Evolutionary conservation across 805 yeast species (phyloP).

Genomic region (Yarrowia sp.): DNA sequence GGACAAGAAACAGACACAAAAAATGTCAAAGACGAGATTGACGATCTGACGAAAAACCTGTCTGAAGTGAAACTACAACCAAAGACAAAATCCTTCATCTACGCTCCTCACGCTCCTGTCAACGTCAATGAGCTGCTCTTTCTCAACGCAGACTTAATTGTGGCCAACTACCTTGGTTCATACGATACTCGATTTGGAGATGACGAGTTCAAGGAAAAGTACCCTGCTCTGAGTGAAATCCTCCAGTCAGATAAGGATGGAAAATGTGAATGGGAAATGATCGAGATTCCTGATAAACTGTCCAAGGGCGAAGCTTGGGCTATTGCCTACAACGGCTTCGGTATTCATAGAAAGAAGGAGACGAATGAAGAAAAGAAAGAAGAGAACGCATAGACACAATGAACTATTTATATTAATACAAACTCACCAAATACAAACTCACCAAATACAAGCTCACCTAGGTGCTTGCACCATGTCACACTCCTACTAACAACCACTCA

Average conservation of each 20-base stretch:
- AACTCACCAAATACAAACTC: too few relatives aligned
- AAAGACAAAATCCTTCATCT: slow-evolving; percentile 43
- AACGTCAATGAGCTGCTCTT: slow-evolving; percentile 9
- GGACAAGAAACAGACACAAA: not conserved
- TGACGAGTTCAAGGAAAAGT: slow-evolving; percentile 43
- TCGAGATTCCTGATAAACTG: slow-evolving; percentile 27
- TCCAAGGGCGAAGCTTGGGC: slow-evolving; percentile 33
- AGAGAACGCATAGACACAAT: not conserved
- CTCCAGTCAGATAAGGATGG: not conserved
- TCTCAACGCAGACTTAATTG: slow-evolving; percentile 14
- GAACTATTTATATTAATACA: not conserved
- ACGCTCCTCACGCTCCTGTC: slow-evolving; percentile 74
- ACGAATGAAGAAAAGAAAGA: not conserved
- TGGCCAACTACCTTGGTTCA: slow-evolving; percentile 51
- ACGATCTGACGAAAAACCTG: not conserved
- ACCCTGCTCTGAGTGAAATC: slow-evolving; percentile 46
- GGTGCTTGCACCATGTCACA: too few relatives aligned
- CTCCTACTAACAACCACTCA: not conserved
- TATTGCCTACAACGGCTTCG: slow-evolving; percentile 35
- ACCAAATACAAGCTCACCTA: too few relatives aligned
- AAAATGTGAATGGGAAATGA: slow-evolving; percentile 26
- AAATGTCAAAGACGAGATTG: not conserved
- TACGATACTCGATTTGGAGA: slow-evolving; percentile 53
- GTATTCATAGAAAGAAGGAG: slow-evolving; percentile 30
- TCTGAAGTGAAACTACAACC: not conserved